phyloP scores from a whole-genome alignment of 495 filamentous ascomycete genomes.

The Neurospora sp. region DNA sequence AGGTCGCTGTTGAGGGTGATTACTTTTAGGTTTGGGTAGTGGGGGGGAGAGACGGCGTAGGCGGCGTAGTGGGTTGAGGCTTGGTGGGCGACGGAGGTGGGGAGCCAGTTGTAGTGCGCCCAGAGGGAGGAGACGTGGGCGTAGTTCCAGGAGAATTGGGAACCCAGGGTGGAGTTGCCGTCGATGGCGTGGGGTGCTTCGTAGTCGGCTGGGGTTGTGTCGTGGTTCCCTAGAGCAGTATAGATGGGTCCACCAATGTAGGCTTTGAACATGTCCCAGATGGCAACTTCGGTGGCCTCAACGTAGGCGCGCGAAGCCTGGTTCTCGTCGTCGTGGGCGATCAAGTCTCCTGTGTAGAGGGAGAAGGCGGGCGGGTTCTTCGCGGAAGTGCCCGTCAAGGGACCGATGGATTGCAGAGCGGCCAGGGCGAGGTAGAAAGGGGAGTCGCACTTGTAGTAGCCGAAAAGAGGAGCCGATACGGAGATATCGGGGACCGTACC shows the following conservation, averaged over 20 bases:
- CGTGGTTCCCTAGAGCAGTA: constrained; percentile 43
- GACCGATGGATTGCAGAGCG: constrained; percentile 45
- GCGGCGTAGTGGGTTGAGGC: constrained; percentile 41
- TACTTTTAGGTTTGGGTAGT: constrained; percentile 31
- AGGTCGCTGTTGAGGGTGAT: constrained; percentile 46
- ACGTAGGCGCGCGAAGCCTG: constrained; percentile 38
- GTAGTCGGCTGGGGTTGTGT: constrained; percentile 41
- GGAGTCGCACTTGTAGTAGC: constrained; percentile 46
- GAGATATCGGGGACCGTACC: constrained; percentile 19
- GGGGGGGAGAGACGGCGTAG: constrained; percentile 40
- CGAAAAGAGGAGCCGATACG: constrained; percentile 44
- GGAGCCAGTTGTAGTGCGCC: constrained; percentile 44
- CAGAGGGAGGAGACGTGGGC: constrained; percentile 41
- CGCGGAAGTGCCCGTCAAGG: constrained; percentile 44
- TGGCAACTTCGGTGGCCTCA: constrained; percentile 40
- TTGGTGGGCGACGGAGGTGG: constrained; percentile 27
- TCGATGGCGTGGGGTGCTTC: constrained; percentile 43
- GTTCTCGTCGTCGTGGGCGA: constrained; percentile 40
- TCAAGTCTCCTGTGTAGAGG: constrained; percentile 48
- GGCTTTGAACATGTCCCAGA: constrained; percentile 44
- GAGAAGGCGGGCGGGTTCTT: constrained; percentile 37
- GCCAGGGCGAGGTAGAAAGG: constrained; percentile 49
- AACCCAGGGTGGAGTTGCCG: constrained; percentile 32
- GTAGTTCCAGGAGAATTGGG: constrained; percentile 49
- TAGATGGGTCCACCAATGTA: constrained; percentile 49